phyloP scores from a whole-genome alignment of 2,329 filamentous ascomycete species.

The Aspergillus sp. region DNA sequence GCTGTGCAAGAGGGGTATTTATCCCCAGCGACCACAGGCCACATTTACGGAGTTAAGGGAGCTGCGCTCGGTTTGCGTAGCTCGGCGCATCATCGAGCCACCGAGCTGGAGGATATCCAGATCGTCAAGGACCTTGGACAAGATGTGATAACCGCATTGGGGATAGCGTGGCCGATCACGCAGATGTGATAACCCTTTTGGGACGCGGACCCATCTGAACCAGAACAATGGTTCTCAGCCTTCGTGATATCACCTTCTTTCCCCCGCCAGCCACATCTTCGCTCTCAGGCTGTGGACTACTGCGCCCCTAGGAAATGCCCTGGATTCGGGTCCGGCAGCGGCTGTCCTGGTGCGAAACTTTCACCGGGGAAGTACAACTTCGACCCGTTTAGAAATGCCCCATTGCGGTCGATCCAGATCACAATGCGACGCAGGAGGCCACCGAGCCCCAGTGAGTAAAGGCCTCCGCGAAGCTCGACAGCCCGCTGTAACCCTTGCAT shows the following conservation, averaged over 20 bases:
- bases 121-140: not conserved
- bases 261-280: not conserved
- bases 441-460: constrained; percentile 44
- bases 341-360: constrained; percentile 26
- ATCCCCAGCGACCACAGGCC: not conserved
- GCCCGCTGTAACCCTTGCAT: constrained; percentile 49
- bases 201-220: not conserved
- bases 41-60: not conserved
- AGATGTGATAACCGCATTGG: constrained; percentile 20
- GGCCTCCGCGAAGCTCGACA: constrained; percentile 47
- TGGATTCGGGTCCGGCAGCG: constrained; percentile 30
- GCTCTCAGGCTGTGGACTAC: not conserved
- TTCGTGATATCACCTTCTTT: not conserved
- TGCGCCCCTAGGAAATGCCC: constrained; percentile 33
- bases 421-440: constrained; percentile 50
- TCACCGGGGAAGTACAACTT: constrained; percentile 33
- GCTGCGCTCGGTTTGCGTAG: not conserved
- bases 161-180: not conserved
- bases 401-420: constrained; percentile 51
- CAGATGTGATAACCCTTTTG: constrained; percentile 8
- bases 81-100: not conserved
- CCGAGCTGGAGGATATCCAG: not conserved
- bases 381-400: constrained; percentile 37
- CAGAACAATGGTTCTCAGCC: not conserved
- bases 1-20: not conserved